phyloP scores from a whole-genome alignment of 129 eudicot genomes.

The Arctium lappa region DNA sequence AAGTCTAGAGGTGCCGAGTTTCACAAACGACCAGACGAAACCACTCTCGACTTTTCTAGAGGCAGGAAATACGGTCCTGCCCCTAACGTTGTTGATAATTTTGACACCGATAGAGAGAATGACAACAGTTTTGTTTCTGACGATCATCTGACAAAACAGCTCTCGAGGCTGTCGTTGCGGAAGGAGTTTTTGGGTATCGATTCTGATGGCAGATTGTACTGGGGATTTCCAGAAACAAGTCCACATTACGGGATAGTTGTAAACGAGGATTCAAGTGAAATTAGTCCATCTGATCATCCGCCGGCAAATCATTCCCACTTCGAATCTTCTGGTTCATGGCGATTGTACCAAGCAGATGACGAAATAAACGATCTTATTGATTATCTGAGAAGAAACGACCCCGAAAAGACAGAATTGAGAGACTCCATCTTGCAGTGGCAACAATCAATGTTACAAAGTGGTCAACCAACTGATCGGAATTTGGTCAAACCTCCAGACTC shows the following conservation, averaged over 20 bases:
- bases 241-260: constrained; percentile 24
- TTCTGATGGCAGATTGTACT: constrained; percentile 45
- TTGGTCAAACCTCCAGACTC: neutral
- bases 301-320: neutral
- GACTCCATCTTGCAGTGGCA: constrained; percentile 42
- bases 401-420: constrained; percentile 26
- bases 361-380: constrained; percentile 29
- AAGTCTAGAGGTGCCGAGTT: too few relatives aligned
- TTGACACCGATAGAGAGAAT: neutral
- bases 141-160: neutral
- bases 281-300: neutral
- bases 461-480: constrained; percentile 4
- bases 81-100: neutral
- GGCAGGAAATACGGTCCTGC: neutral
- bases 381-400: constrained; percentile 22
- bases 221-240: constrained; percentile 41
- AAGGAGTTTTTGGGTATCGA: constrained; percentile 48
- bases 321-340: constrained; percentile 27
- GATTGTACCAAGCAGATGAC: constrained; percentile 25
- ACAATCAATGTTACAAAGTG: neutral
- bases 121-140: neutral
- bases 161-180: constrained; percentile 26
- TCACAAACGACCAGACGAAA: too few relatives aligned
- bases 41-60: too few relatives aligned
- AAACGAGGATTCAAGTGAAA: constrained; percentile 10